Base-by-base conservation (phyloP, 306 rosid genomes). In the Vigna hirtella region DNA sequence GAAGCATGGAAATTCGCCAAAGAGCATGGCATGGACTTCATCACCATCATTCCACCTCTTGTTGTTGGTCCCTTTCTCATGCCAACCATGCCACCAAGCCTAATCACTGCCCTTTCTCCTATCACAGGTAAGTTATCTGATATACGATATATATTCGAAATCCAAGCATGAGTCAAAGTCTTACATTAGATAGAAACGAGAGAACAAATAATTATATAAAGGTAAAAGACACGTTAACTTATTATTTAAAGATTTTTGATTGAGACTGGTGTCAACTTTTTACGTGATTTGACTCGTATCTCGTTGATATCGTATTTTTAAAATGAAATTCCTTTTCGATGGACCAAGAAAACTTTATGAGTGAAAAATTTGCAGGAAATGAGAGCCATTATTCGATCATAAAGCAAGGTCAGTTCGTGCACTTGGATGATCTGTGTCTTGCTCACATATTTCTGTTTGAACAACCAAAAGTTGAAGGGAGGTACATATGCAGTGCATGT, bases 1-100 rank as follows among this genome's bases (percentile, higher is more conserved):
- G 91, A 84, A 15, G 97, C 94, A 4, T 91, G 97, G 97, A 78
- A 89, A 45, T 89, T 79, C 68, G 97, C 93, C 1, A 79, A 85
- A 52, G 83, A 91, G 59, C 69, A 86, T 43, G 77, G 81, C 45
- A 8, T 91, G 22, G 91, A 88, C 56, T 89, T 89, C 73, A 72
- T 88, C 32, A 83, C 86, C 20, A 55, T 88, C 6, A 85, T 91
- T 49, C 97, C 97, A 48, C 64, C 90, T 30, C 91, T 91, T 30
- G 93, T 91, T 1, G 83, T 91, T 52, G 92, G 97, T 1, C 84
- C 91, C 30, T 91, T 91, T 78, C 84, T 91, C 4, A 79, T 40
- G 74, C 80, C 88, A 7, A 72, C 91, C 11, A 81, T 89, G 90
- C 92, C 97, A 22, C 91, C 89, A 0, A 91, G 97, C 82, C 80